A percentile compares a stretch with the other conserved stretches of the same genome.
Conservation (phyloP, 2,329 filamentous ascomycete species). For the Fusarium continuum region DNA sequence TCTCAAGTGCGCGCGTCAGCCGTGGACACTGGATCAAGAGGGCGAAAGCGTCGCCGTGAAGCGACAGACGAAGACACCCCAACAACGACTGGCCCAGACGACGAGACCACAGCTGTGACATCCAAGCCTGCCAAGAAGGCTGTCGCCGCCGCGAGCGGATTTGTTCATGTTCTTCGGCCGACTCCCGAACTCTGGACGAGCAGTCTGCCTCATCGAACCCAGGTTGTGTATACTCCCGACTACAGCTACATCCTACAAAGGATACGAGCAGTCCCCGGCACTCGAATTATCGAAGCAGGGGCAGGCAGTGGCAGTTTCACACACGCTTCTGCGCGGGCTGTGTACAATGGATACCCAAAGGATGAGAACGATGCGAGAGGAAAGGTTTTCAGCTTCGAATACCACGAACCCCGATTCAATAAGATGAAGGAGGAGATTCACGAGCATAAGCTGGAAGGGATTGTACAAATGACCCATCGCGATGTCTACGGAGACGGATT, state of each 20-base stretch:
- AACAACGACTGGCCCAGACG: slow-evolving; percentile 47
- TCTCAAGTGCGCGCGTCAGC: slow-evolving; percentile 89
- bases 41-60: slow-evolving; percentile 70
- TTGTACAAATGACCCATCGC: slow-evolving; percentile 79
- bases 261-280: slow-evolving; percentile 76
- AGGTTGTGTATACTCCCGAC: slow-evolving; percentile 87
- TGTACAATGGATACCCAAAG: slow-evolving; percentile 75
- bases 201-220: slow-evolving; percentile 81
- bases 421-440: slow-evolving; percentile 75
- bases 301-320: slow-evolving; percentile 86
- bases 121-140: slow-evolving; percentile 57
- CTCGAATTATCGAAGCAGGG: slow-evolving; percentile 80
- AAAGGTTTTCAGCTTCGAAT: slow-evolving; percentile 85
- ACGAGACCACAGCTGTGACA: slow-evolving; percentile 46
- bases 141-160: slow-evolving; percentile 69
- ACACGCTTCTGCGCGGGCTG: slow-evolving; percentile 78
- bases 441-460: slow-evolving; percentile 70
- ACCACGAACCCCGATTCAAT: slow-evolving; percentile 75
- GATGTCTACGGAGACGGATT: slow-evolving; percentile 84
- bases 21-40: slow-evolving; percentile 91
- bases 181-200: slow-evolving; percentile 86
- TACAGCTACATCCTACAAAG: slow-evolving; percentile 86
- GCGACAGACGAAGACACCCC: slow-evolving; percentile 56
- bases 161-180: slow-evolving; percentile 80
- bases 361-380: slow-evolving; percentile 60